A percentile compares a stretch with the other conserved stretches of the same genome.
phyloP scores from a whole-genome alignment of 768 basidiomycete species.

The Russula foetens region DNA sequence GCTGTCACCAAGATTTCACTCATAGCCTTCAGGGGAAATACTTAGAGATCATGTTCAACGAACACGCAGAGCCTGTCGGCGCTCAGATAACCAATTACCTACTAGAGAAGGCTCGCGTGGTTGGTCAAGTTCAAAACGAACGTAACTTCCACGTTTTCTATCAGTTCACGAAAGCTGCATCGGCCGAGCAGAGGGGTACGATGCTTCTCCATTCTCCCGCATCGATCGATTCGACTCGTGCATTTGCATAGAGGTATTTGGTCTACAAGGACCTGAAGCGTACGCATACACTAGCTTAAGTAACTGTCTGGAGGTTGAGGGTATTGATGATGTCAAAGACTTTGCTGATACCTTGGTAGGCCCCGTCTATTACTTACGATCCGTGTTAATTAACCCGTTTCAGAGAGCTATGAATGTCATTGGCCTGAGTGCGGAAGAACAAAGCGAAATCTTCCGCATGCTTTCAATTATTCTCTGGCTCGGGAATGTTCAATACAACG shows the following conservation, averaged over 20 bases:
- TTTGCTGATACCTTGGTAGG: conserved; percentile 83
- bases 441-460: conserved; percentile 89
- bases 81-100: conserved; percentile 99
- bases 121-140: conserved; percentile 93
- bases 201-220: background rate
- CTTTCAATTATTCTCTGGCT: conserved; percentile 91
- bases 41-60: conserved; percentile 98
- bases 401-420: conserved; percentile 93
- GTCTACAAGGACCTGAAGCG: conserved; percentile 90
- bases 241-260: conserved; percentile 67
- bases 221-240: background rate
- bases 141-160: conserved; percentile 99
- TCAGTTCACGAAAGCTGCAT: conserved; percentile 95
- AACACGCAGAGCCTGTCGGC: conserved; percentile 86
- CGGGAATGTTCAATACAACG: conserved; percentile 87
- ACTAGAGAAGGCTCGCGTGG: conserved; percentile 92
- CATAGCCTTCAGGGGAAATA: conserved; percentile 77
- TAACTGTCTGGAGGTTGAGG: conserved; percentile 85
- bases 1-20: conserved; percentile 14
- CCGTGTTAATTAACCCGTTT: background rate
- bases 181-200: conserved; percentile 80
- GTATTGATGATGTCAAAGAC: conserved; percentile 84
- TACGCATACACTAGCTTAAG: conserved; percentile 92
- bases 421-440: conserved; percentile 78
- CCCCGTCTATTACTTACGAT: background rate